Conservation (phyloP, 108 stramenopile species). For the Cylindrotheca fusiformis region DNA sequence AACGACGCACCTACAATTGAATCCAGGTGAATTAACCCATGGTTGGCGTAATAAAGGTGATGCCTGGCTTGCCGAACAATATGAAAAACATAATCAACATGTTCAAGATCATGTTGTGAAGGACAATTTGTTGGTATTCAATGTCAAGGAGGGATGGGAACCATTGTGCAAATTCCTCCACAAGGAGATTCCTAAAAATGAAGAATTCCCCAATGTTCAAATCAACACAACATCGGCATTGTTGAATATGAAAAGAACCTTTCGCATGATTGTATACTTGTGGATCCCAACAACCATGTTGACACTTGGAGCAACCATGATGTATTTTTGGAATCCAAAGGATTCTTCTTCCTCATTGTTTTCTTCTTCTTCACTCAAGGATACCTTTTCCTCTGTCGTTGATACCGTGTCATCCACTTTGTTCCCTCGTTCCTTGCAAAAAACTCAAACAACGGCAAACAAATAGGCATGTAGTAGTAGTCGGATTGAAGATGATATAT, state of each 20-base stretch:
- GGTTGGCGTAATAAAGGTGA: conserved; percentile 11
- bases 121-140: conserved; percentile 40
- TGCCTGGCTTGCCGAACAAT: conserved; percentile 29
- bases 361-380: no score
- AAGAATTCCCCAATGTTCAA: conserved; percentile 33
- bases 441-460: no score
- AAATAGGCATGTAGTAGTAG: no score
- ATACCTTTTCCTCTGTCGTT: no score
- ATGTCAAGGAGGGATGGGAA: conserved; percentile 48
- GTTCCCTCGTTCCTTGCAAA: no score
- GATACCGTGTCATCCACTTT: no score
- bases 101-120: conserved; percentile 18
- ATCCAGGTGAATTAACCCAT: conserved; percentile 11
- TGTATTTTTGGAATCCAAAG: no score
- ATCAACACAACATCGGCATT: conserved; percentile 3
- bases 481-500: no score
- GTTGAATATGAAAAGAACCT: not conserved
- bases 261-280: not conserved
- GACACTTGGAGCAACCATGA: not conserved
- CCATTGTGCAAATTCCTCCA: conserved; percentile 46
- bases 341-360: no score
- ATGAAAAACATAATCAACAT: conserved; percentile 22
- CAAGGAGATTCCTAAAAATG: conserved; percentile 6
- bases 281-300: conserved; percentile 8
- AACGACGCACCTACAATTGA: conserved; percentile 20